Evolutionary conservation across 352 stramenopile genomes (phyloP).

Genomic region (Peronospora farinosa): DNA sequence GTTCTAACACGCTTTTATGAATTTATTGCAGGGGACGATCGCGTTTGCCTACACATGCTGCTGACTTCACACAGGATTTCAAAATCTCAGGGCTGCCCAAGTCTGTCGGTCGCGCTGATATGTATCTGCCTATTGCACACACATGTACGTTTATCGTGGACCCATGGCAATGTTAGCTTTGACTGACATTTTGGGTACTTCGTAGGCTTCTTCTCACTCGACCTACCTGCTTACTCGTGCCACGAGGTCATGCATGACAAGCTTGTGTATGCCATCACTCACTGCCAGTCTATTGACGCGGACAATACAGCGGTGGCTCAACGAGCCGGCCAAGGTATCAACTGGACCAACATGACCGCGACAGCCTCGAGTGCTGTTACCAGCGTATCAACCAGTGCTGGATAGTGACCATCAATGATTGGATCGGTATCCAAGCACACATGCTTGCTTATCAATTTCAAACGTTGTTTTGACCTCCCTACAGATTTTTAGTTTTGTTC

Average conservation of each 20-base stretch:
- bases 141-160: conserved; percentile 49
- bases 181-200: conserved; percentile 7
- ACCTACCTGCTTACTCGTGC: conserved; percentile 69
- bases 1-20: conserved; percentile 10
- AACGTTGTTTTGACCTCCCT: background rate
- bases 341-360: conserved; percentile 64
- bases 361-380: conserved; percentile 64
- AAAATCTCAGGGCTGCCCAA: conserved; percentile 85
- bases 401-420: conserved; percentile 14
- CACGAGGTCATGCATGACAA: conserved; percentile 78
- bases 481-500: background rate
- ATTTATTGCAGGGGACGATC: conserved; percentile 52
- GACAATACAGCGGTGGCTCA: conserved; percentile 87
- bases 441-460: background rate
- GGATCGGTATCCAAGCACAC: conserved; percentile 10
- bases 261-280: conserved; percentile 83
- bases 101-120: conserved; percentile 58
- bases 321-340: conserved; percentile 77
- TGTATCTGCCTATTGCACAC: conserved; percentile 82
- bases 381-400: conserved; percentile 29
- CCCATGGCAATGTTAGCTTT: background rate
- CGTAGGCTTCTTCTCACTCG: conserved; percentile 84
- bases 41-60: conserved; percentile 83
- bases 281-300: conserved; percentile 84
- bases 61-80: conserved; percentile 87